phyloP scores from a whole-genome alignment of 768 basidiomycete species.

The Butyriboletus loyo region DNA sequence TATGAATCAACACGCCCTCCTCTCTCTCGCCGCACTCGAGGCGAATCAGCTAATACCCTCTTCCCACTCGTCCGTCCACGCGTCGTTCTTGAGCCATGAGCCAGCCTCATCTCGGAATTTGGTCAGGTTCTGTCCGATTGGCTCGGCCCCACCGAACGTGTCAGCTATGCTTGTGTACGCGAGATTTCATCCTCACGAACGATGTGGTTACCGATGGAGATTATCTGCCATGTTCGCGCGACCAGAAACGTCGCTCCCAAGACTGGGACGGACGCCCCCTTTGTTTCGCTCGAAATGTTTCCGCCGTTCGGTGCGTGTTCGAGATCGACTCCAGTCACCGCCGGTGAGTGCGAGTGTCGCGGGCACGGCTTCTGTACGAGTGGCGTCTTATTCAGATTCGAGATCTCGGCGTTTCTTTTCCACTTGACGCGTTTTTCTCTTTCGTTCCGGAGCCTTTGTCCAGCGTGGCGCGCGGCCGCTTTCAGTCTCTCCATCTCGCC shows the following conservation, averaged over 20 bases:
- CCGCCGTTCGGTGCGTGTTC: not conserved
- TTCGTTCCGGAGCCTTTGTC: not conserved
- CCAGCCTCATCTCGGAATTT: not conserved
- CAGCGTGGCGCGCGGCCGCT: not conserved
- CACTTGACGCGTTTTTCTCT: too few species aligned
- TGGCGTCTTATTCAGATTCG: not conserved
- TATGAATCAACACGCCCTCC: slow-evolving; percentile 1
- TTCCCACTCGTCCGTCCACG: not conserved
- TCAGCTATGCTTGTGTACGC: not conserved
- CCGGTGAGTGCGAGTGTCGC: not conserved
- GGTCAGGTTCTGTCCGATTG: not conserved
- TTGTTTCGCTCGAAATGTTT: not conserved
- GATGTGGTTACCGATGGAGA: not conserved
- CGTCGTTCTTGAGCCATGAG: not conserved
- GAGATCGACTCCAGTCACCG: not conserved
- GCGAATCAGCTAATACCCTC: not conserved
- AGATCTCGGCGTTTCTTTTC: not conserved
- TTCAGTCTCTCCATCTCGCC: not conserved
- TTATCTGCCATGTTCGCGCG: not conserved
- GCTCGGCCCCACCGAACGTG: slow-evolving; percentile 3
- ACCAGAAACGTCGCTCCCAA: not conserved
- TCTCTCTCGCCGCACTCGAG: slow-evolving; percentile 4
- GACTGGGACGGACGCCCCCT: not conserved
- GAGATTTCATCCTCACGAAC: not conserved
- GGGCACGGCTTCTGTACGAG: not conserved